A percentile compares a stretch with the other conserved stretches of the same genome.
phyloP scores from a whole-genome alignment of 2,329 filamentous ascomycete species.

The Dothideomycetes sp. region DNA sequence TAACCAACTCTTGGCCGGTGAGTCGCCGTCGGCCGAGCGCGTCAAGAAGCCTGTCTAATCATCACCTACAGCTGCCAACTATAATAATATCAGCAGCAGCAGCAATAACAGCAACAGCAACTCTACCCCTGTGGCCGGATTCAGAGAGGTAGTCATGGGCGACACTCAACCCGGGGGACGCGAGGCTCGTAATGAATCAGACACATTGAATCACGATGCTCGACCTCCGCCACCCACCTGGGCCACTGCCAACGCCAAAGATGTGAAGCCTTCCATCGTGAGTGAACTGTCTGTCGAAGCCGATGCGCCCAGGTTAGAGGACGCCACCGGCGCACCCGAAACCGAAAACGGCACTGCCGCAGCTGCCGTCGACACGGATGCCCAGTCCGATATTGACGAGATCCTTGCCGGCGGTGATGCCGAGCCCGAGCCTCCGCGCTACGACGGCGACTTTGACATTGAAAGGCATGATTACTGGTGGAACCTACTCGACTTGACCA shows the following conservation, averaged over 20 bases:
- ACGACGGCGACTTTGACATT: slow-evolving; percentile 11
- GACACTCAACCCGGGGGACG: not conserved
- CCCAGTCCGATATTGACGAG: slow-evolving; percentile 8
- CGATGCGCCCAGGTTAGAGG: not conserved
- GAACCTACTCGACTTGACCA: slow-evolving; percentile 8
- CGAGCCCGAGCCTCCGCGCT: slow-evolving; percentile 8
- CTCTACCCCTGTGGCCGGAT: not conserved
- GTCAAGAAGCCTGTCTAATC: not conserved
- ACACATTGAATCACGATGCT: not conserved
- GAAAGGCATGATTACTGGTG: slow-evolving; percentile 12
- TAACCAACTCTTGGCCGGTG: slow-evolving; percentile 1
- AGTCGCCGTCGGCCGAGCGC: not conserved
- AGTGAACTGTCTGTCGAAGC: not conserved
- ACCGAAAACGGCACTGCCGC: not conserved
- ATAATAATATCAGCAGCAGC: no score
- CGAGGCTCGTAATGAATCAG: not conserved
- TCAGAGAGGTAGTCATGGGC: not conserved
- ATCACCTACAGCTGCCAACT: not conserved
- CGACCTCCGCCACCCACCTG: slow-evolving; percentile 7
- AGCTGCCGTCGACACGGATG: slow-evolving; percentile 3
- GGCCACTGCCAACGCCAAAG: slow-evolving; percentile 9
- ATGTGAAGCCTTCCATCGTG: not conserved
- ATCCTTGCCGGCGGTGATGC: slow-evolving; percentile 4
- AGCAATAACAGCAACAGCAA: no score
- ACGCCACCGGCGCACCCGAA: not conserved